phyloP scores from a whole-genome alignment of 345 rosid species.

The Brassica nigra region DNA sequence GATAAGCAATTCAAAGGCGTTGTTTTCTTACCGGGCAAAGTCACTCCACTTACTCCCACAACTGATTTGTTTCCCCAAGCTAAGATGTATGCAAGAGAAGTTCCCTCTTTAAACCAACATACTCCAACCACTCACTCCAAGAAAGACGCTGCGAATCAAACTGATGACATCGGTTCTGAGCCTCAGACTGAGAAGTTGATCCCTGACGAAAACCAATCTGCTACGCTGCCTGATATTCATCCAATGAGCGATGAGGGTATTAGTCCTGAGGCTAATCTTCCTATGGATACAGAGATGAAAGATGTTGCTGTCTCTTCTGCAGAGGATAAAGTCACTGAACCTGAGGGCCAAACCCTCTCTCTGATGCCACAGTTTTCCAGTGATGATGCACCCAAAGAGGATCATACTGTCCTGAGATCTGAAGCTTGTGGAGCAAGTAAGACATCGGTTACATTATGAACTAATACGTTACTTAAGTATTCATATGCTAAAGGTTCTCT shows the following conservation, averaged over 20 bases:
- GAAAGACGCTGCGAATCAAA: slow-evolving; percentile 39
- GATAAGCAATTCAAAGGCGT: slow-evolving; percentile 63
- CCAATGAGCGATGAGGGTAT: slow-evolving; percentile 38
- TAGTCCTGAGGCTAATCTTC: slow-evolving; percentile 14
- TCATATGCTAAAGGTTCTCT: slow-evolving; percentile 27
- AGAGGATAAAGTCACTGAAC: slow-evolving; percentile 19
- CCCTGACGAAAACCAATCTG: slow-evolving; percentile 39
- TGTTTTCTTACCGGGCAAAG: slow-evolving; percentile 58
- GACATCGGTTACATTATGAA: slow-evolving; percentile 15
- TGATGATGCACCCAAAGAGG: slow-evolving; percentile 35
- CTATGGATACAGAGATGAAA: slow-evolving; percentile 31
- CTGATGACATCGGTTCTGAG: slow-evolving; percentile 10
- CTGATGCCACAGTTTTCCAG: slow-evolving; percentile 38
- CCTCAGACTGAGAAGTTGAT: background rate
- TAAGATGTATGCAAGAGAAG: slow-evolving; percentile 48
- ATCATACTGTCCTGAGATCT: slow-evolving; percentile 32
- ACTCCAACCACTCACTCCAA: slow-evolving; percentile 12
- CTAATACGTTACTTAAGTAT: slow-evolving; percentile 32
- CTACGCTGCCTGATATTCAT: slow-evolving; percentile 35
- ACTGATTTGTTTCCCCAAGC: slow-evolving; percentile 76
- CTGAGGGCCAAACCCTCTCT: slow-evolving; percentile 40
- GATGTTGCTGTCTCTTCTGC: slow-evolving; percentile 38
- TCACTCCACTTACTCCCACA: slow-evolving; percentile 53
- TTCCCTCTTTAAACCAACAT: slow-evolving; percentile 20
- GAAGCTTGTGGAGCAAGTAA: slow-evolving; percentile 32